Evolutionary conservation across 2,329 filamentous ascomycete genomes (phyloP).

Genomic region (Nectriaceae sp.): DNA sequence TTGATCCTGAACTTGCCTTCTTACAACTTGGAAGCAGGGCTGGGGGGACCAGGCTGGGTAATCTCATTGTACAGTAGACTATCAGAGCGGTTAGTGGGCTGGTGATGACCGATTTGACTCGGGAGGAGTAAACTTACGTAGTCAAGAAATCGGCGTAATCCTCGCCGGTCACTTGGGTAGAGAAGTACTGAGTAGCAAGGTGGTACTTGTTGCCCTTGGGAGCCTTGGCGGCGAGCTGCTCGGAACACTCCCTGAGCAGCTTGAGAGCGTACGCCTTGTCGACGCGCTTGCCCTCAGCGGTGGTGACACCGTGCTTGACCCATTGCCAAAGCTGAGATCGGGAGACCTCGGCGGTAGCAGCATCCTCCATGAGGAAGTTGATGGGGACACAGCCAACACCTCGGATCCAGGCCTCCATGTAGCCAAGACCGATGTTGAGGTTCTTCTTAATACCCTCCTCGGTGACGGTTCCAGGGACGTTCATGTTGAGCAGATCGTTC

Average conservation of each 20-base stretch:
- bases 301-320: constrained; percentile 72
- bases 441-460: constrained; percentile 97
- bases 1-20: constrained; percentile 4
- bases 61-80: constrained; percentile 89
- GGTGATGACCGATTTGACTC: not conserved
- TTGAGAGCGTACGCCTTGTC: constrained; percentile 89
- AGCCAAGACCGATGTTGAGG: constrained; percentile 91
- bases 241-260: constrained; percentile 83
- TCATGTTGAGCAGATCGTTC: constrained; percentile 97
- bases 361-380: constrained; percentile 98
- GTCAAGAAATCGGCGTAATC: constrained; percentile 98
- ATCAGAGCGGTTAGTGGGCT: not conserved
- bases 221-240: constrained; percentile 72
- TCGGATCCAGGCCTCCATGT: constrained; percentile 98
- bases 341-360: constrained; percentile 94
- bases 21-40: constrained; percentile 65
- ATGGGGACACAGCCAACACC: constrained; percentile 96
- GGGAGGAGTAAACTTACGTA: constrained; percentile 54
- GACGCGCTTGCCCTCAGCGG: constrained; percentile 85
- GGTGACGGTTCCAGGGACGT: constrained; percentile 87
- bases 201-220: constrained; percentile 89
- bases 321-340: constrained; percentile 97
- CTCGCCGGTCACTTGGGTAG: constrained; percentile 90
- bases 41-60: constrained; percentile 67
- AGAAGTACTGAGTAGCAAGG: constrained; percentile 90